phyloP scores from a whole-genome alignment of 75 land plant species.

The Larix kaempferi region DNA sequence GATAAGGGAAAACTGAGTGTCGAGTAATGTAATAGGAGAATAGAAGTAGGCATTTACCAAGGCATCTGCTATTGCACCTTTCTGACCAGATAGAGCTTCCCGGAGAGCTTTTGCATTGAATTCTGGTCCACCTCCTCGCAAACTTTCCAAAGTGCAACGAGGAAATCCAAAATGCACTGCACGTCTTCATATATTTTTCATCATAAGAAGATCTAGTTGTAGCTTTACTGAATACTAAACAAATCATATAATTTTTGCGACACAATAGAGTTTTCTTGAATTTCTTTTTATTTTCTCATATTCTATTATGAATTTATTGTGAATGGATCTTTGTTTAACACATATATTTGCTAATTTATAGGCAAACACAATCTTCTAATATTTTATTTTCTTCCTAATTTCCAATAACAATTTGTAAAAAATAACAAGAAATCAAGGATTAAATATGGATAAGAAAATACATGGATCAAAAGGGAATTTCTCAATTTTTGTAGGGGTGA shows the following conservation, averaged over 20 bases:
- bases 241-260: too few species aligned
- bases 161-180: slow-evolving; percentile 86
- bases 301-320: background rate
- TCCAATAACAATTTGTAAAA: background rate
- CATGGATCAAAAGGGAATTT: slow-evolving; percentile 86
- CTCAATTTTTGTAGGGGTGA: slow-evolving; percentile 70
- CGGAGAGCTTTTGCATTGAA: slow-evolving; percentile 62
- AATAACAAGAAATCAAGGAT: background rate
- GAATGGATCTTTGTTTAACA: background rate
- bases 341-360: background rate
- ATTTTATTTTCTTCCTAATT: background rate
- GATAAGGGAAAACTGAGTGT: background rate
- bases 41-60: slow-evolving; percentile 42
- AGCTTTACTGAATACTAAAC: background rate
- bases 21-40: slow-evolving; percentile 10
- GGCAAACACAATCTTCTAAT: background rate
- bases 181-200: background rate
- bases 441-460: slow-evolving; percentile 22
- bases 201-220: background rate
- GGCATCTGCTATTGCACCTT: slow-evolving; percentile 88
- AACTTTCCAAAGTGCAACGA: slow-evolving; percentile 72
- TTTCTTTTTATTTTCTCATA: background rate
- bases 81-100: slow-evolving; percentile 74
- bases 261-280: background rate
- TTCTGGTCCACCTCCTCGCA: slow-evolving; percentile 65